Evolutionary conservation across 2,329 filamentous ascomycete genomes (phyloP), one percentile per base, ranked within the genome.

Genomic region (Penicillium freii): DNA sequence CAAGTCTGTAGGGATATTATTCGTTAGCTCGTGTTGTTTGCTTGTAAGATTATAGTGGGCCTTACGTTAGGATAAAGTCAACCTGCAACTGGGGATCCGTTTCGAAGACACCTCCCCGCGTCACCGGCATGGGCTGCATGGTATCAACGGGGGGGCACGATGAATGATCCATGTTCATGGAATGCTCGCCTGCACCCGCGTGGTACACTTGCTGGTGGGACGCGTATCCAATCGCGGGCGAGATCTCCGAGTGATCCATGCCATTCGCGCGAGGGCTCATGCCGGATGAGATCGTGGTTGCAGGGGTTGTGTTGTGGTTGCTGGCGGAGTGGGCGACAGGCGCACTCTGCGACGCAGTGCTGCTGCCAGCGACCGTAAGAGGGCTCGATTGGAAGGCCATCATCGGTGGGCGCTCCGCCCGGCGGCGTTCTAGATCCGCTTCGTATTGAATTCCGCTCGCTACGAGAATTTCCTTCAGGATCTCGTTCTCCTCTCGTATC

Each of bases 401-500:
- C 36, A 54, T 34, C 13, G 63, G 54, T n/a, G 64, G 63, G 17
- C 69, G 68, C 44, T 72, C 70, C 8, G 67, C 67, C 46, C 69
- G 75, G 56, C 73, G 74, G 19, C 69, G 72, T 53, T 77, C 72
- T 11, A 78, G 61, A 51, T 79, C 77, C 8, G 78, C 72, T 60
- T 85, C 83, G 66, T 81, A 84, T 25, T 77, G 72, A 61, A 88
- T 85, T 56, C 84, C 85, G 65, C 87, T 82, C 11, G 80, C 77
- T 43, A 77, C 75, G 7, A 88, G 79, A 2, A 87, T 77, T 48
- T 85, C 82, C 66, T 81, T 89, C 52, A 99, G 80, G 52, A 89
- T 84, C 43, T 83, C 84, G 69, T 96, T 97, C 75, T 97, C 93
- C 54, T 91, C 86, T 45, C 84, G 82, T 9, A 92, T 79, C 53